These are phyloP conservation scores for Juglanconis oblonga DNA, from an alignment of 2,329 filamentous ascomycete species.

Conservation along the genomic window DNA sequence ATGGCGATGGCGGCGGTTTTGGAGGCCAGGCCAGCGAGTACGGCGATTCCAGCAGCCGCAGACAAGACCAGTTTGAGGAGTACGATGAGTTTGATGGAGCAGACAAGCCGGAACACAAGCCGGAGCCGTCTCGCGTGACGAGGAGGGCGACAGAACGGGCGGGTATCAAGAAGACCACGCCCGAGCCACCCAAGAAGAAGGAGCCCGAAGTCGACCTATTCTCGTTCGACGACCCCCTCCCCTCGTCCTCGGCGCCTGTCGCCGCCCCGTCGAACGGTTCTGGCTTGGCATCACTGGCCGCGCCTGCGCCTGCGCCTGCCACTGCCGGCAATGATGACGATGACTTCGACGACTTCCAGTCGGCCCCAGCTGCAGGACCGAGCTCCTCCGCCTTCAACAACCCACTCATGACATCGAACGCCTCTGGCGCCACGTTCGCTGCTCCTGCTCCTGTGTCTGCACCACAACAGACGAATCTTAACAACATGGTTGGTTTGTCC, in stretches of 20 bases:
- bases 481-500: conserved; percentile 74
- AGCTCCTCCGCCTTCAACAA: conserved; percentile 35
- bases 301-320: conserved; percentile 27
- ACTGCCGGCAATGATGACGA: conserved; percentile 69
- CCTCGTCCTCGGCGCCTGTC: conserved; percentile 44
- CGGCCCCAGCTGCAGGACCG: conserved; percentile 62
- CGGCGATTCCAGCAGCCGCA: conserved; percentile 58
- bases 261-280: conserved; percentile 45
- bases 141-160: conserved; percentile 32
- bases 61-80: conserved; percentile 79
- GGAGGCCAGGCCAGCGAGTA: conserved; percentile 75
- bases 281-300: conserved; percentile 45
- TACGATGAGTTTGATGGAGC: conserved; percentile 95
- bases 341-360: conserved; percentile 97
- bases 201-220: conserved; percentile 91
- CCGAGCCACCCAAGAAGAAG: conserved; percentile 67
- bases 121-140: conserved; percentile 42
- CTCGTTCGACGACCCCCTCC: conserved; percentile 77
- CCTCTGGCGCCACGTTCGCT: conserved; percentile 67
- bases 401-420: conserved; percentile 49
- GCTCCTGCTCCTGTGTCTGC: conserved; percentile 83
- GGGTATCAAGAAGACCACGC: conserved; percentile 55
- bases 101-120: conserved; percentile 40
- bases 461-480: conserved; percentile 75
- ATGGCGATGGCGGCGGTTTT: conserved; percentile 94